Percentiles rank a stretch among this genome's conserved stretches.
phyloP scores from a whole-genome alignment of 768 basidiomycete species.

The Phylloporus arenicola region DNA sequence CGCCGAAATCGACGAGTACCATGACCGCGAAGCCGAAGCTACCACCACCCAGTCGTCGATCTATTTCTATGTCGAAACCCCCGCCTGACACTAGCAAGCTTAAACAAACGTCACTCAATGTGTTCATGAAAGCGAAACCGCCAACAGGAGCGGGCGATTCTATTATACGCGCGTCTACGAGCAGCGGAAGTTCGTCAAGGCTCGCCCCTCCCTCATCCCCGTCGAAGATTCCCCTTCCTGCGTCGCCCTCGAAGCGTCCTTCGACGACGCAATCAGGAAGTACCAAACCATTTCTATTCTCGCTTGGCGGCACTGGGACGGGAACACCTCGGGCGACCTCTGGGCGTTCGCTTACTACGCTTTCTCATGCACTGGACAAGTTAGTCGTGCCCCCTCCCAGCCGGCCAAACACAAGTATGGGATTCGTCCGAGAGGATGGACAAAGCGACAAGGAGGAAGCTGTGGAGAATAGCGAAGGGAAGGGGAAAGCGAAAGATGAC shows the following conservation, averaged over 20 bases:
- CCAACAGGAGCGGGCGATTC: background rate
- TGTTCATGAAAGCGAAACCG: conserved; percentile 18
- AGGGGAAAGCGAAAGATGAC: conserved; percentile 22
- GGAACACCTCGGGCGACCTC: conserved; percentile 3
- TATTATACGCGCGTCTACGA: conserved; percentile 4
- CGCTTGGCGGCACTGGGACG: conserved; percentile 1
- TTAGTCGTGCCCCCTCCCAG: conserved; percentile 61
- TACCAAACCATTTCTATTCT: conserved; percentile 2
- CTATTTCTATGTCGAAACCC: conserved; percentile 12
- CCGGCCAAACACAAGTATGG: conserved; percentile 66
- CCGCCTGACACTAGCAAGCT: conserved; percentile 14
- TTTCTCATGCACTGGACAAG: conserved; percentile 66
- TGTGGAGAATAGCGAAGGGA: conserved; percentile 10
- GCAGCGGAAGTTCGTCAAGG: conserved; percentile 8
- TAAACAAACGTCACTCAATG: conserved; percentile 22
- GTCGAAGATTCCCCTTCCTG: conserved; percentile 27
- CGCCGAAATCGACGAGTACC: conserved; percentile 3
- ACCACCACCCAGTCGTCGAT: background rate
- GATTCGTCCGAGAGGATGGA: conserved; percentile 42
- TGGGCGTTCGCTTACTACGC: conserved; percentile 49
- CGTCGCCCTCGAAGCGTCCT: conserved; percentile 16
- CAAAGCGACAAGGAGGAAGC: background rate
- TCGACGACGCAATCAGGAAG: conserved; percentile 5
- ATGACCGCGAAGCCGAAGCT: conserved; percentile 4
- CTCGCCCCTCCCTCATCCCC: conserved; percentile 13